Percentiles rank a stretch among this genome's conserved stretches.
phyloP scores from a whole-genome alignment of 2,329 filamentous ascomycete genomes.

The Paraconiothyrium brasiliense region DNA sequence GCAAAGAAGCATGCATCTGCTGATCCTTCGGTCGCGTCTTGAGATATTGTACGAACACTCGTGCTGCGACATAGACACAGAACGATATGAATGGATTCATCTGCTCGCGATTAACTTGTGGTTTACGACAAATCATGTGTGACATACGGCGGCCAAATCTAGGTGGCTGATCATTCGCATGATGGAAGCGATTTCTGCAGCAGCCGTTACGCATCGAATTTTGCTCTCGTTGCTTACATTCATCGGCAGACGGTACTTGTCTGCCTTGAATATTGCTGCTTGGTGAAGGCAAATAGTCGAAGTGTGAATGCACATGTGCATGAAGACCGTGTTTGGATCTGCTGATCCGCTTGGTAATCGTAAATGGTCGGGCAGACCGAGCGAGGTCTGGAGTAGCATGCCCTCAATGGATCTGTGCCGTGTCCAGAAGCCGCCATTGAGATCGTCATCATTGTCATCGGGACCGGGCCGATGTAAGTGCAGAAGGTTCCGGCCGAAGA shows the following conservation, averaged over 20 bases:
- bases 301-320: conserved; percentile 97
- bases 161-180: conserved; percentile 95
- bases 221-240: conserved; percentile 90
- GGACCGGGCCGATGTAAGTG: conserved; percentile 88
- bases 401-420: conserved; percentile 90
- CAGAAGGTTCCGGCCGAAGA: conserved; percentile 89
- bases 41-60: conserved; percentile 96
- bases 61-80: conserved; percentile 92
- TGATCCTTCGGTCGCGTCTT: conserved; percentile 89
- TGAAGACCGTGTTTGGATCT: conserved; percentile 87
- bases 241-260: conserved; percentile 81
- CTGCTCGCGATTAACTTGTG: conserved; percentile 56
- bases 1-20: conserved; percentile 80
- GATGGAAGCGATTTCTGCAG: conserved; percentile 90
- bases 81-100: conserved; percentile 97
- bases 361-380: conserved; percentile 81
- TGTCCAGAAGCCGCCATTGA: conserved; percentile 96
- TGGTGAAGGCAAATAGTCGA: conserved; percentile 98
- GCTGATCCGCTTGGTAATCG: conserved; percentile 79
- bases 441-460: conserved; percentile 83
- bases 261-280: conserved; percentile 96
- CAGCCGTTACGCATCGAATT: conserved; percentile 89
- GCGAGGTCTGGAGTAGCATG: conserved; percentile 84
- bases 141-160: conserved; percentile 80
- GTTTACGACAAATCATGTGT: conserved; percentile 9